Percentiles rank a stretch among this genome's conserved stretches.
phyloP scores from a whole-genome alignment of 768 basidiomycete genomes.

The Mrakia hoshinonis region DNA sequence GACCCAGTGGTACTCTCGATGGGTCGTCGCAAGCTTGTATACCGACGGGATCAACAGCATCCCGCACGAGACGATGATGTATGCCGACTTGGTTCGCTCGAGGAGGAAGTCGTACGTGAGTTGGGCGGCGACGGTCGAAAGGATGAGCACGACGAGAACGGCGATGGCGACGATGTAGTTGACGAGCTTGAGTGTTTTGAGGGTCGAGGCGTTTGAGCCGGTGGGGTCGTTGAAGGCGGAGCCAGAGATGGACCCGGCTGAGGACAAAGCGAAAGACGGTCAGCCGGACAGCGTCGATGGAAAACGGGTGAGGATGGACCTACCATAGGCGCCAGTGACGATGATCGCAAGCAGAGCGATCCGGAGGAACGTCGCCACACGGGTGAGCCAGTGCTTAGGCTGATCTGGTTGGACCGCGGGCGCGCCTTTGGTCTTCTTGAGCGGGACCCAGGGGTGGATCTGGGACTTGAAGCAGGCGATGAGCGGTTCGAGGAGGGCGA shows the following conservation, averaged over 20 bases:
- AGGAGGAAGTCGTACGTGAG: background rate
- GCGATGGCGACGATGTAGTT: slow-evolving; percentile 3
- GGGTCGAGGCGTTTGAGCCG: too few species aligned
- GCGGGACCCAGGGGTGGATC: background rate
- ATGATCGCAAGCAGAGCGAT: too few species aligned
- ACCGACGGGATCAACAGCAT: background rate
- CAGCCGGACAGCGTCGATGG: too few species aligned
- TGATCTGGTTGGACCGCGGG: background rate
- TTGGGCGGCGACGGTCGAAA: background rate
- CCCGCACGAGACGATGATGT: background rate
- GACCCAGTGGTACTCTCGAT: background rate
- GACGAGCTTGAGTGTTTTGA: background rate
- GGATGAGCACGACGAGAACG: background rate
- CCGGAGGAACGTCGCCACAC: background rate
- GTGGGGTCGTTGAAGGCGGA: too few species aligned
- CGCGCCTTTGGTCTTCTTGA: background rate
- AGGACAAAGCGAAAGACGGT: too few species aligned
- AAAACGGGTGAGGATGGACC: too few species aligned
- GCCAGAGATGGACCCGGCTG: too few species aligned
- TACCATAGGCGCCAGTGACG: too few species aligned
- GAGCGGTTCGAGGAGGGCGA: background rate
- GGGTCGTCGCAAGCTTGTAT: background rate
- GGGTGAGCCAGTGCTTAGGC: background rate
- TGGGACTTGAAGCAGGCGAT: background rate
- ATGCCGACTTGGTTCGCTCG: background rate